Evolutionary conservation across 2,329 filamentous ascomycete species (phyloP), one percentile per base, ranked within the genome.

Genomic region (Hymenotorrendiella dingleyae): DNA sequence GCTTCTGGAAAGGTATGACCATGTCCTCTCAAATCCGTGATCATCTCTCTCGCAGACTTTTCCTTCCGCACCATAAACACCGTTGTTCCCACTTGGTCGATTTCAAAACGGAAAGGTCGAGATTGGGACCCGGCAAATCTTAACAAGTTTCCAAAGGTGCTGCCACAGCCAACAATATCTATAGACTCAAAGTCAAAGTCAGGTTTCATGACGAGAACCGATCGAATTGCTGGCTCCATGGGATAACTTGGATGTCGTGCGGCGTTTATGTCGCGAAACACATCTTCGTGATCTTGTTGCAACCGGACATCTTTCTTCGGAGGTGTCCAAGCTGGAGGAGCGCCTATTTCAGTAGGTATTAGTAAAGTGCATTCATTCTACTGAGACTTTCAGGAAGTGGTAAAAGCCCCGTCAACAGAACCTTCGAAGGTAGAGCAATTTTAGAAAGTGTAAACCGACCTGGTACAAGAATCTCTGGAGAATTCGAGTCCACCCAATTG

Each of bases 1-100:
- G 69, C 67, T 38, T 84, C 77, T 0, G 77, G 78, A 49, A 86
- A 85, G 0, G 74, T 69, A 51, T 85, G 80, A 0, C 81, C 80
- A 50, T 69, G 84, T 0, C 82, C 82, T 12, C 54, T 52, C 0
- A 85, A 62, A 11, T 66, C 66, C 0, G 63, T 51, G 7, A 85
- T 76, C 1, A 67, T 55, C 49, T 81, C 76, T 1, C 57, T 71
- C 0, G 80, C 76, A 0, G 72, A 70, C 35, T 77, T 78, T 53
- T 83, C 79, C 17, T 74, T 68, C 1, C 81, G 74, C 12, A 80
- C 59, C 36, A 86, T 70, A 59, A 84, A 82, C 0, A 82, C 68
- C 0, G 76, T 78, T 2, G 69, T 64, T 2, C 69, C 69, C 2
- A 84, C 60, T 0, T 64, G 58, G 44, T 84, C 72, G 3, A 81